Percentiles rank a stretch among this genome's conserved stretches.
phyloP scores from a whole-genome alignment of 805 yeast genomes.

The Yarrowia sp. region DNA sequence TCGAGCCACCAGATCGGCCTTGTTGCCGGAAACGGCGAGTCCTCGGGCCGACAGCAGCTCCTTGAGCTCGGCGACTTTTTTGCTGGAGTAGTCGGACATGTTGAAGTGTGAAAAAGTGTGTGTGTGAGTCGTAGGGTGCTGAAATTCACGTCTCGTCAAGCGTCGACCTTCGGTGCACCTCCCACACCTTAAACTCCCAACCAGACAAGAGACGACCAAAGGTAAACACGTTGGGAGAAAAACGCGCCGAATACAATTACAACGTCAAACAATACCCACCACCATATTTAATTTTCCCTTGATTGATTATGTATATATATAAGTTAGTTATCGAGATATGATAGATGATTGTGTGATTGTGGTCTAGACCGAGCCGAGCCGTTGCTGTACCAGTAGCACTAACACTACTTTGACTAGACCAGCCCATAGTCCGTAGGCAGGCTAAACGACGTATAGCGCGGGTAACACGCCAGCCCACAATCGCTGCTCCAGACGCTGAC shows the following conservation, averaged over 20 bases:
- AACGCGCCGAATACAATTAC: too few relatives aligned
- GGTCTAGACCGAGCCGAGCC: too few relatives aligned
- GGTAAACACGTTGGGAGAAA: too few relatives aligned
- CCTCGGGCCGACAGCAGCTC: conserved; percentile 67
- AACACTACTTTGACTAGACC: too few relatives aligned
- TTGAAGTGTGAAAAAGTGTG: neutral
- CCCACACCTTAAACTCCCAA: neutral
- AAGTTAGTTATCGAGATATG: neutral
- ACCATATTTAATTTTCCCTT: neutral
- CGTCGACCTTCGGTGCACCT: too few relatives aligned
- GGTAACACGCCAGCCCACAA: too few relatives aligned
- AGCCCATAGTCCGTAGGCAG: too few relatives aligned
- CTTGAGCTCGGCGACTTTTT: conserved; percentile 73
- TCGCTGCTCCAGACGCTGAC: too few relatives aligned
- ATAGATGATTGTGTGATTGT: neutral
- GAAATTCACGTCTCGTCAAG: neutral
- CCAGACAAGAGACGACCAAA: too few relatives aligned
- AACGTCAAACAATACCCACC: too few relatives aligned
- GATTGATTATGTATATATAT: conserved; percentile 1
- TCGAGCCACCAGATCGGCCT: conserved; percentile 69
- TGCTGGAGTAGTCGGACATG: conserved; percentile 32
- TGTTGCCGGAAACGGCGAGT: conserved; percentile 71
- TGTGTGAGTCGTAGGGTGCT: neutral
- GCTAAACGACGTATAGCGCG: too few relatives aligned
- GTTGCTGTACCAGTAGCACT: too few relatives aligned